These are phyloP conservation scores for Neurospora sp. DNA, from an alignment of 495 filamentous ascomycete genomes.

Conservation along the genomic window DNA sequence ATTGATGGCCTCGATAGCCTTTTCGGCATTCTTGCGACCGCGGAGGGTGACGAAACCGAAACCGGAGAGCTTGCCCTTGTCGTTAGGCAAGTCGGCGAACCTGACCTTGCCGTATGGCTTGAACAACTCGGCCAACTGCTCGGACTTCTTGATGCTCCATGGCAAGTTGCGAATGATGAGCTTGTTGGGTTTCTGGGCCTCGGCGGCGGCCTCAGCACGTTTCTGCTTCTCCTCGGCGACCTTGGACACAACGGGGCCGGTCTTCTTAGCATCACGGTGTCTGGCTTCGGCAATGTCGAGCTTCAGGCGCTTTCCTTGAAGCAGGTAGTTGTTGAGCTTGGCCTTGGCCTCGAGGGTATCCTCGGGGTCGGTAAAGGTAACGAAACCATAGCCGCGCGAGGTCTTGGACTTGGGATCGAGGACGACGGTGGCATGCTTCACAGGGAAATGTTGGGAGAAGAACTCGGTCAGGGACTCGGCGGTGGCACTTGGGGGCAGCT, in stretches of 20 bases:
- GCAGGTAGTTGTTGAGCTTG: constrained; percentile 61
- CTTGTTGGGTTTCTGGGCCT: constrained; percentile 57
- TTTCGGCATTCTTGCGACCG: constrained; percentile 85
- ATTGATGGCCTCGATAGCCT: constrained; percentile 73
- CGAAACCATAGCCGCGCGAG: constrained; percentile 90
- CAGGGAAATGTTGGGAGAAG: constrained; percentile 87
- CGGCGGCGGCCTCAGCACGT: constrained; percentile 43
- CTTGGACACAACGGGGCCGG: constrained; percentile 20
- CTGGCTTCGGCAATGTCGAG: constrained; percentile 83
- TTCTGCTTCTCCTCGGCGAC: constrained; percentile 43
- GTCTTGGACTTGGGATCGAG: constrained; percentile 68
- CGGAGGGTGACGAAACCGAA: constrained; percentile 91
- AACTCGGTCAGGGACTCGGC: constrained; percentile 70
- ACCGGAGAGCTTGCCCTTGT: constrained; percentile 61
- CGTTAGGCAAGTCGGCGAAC: constrained; percentile 66
- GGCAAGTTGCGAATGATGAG: constrained; percentile 93
- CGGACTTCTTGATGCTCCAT: constrained; percentile 83
- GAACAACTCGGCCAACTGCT: constrained; percentile 70
- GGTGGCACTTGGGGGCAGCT: constrained; percentile 67
- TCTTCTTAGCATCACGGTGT: constrained; percentile 52
- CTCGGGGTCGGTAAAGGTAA: constrained; percentile 88
- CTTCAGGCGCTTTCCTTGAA: constrained; percentile 71
- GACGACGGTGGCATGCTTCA: constrained; percentile 89
- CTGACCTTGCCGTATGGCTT: constrained; percentile 83
- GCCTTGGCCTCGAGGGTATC: constrained; percentile 73